These are phyloP conservation scores for Pseudogymnoascus sp. DNA, from an alignment of 2,329 filamentous ascomycete genomes.

Conservation along the genomic window DNA sequence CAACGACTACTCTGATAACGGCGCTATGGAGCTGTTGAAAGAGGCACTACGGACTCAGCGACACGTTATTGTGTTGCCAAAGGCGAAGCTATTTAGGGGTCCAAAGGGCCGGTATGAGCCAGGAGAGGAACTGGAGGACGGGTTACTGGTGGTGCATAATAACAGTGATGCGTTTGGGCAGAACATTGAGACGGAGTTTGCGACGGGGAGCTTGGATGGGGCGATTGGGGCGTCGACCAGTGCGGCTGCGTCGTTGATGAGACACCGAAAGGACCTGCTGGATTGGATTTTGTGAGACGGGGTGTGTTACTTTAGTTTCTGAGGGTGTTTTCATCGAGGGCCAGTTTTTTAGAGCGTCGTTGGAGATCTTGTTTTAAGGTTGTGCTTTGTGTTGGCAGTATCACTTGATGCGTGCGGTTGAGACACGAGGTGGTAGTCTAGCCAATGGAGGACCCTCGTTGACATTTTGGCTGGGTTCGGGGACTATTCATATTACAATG, in stretches of 20 bases:
- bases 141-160: constrained; percentile 23
- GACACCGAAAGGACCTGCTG: constrained; percentile 18
- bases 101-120: constrained; percentile 9
- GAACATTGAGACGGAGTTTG: constrained; percentile 23
- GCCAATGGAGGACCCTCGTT: neutral
- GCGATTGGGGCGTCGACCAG: constrained; percentile 22
- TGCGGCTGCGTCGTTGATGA: constrained; percentile 21
- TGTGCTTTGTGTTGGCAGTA: neutral
- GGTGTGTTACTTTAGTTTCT: neutral
- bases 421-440: neutral
- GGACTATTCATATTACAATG: neutral
- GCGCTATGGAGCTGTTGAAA: constrained; percentile 10
- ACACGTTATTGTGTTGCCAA: constrained; percentile 13
- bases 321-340: neutral
- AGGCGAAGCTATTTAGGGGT: constrained; percentile 17
- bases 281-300: constrained; percentile 16
- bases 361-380: neutral
- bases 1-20: constrained; percentile 20
- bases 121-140: constrained; percentile 10
- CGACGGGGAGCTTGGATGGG: constrained; percentile 23
- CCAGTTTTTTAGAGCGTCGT: neutral
- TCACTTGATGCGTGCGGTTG: constrained; percentile 1
- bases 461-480: neutral
- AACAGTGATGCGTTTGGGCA: constrained; percentile 26
- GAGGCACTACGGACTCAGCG: constrained; percentile 16